phyloP scores from a whole-genome alignment of 305 asterid genomes.

The Striga hermonthica region DNA sequence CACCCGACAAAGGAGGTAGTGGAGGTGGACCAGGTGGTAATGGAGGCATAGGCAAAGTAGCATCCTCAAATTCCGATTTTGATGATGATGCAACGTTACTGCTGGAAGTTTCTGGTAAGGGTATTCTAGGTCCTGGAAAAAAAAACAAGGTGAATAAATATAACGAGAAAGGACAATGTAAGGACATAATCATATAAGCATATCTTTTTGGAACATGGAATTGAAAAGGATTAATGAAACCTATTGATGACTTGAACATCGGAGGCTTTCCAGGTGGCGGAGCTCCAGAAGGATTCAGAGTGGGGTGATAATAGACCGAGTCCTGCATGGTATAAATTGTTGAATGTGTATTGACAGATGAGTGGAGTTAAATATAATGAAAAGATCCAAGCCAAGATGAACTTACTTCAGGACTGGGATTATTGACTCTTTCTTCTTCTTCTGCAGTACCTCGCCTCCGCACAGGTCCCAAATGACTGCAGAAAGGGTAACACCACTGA shows the following conservation, averaged over 20 bases:
- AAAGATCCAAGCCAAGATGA: constrained; percentile 25
- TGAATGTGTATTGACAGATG: constrained; percentile 34
- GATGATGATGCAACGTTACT: constrained; percentile 76
- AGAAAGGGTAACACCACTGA: constrained; percentile 31
- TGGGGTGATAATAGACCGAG: constrained; percentile 98
- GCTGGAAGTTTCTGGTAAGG: constrained; percentile 66
- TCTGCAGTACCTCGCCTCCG: constrained; percentile 72
- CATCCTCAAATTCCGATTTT: constrained; percentile 56
- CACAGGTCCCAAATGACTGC: constrained; percentile 97
- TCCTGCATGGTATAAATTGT: constrained; percentile 58
- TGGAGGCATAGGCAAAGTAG: constrained; percentile 45
- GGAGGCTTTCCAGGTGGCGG: constrained; percentile 99
- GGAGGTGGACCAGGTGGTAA: constrained; percentile 49
- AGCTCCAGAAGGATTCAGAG: constrained; percentile 97
- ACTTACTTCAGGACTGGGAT: constrained; percentile 85
- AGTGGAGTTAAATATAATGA: constrained; percentile 23
- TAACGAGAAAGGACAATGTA: neutral
- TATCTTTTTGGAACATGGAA: constrained; percentile 16
- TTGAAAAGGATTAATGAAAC: constrained; percentile 35
- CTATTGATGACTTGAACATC: constrained; percentile 92
- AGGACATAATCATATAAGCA: constrained; percentile 8
- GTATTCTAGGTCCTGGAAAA: constrained; percentile 82
- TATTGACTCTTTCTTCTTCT: constrained; percentile 85
- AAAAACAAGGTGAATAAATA: constrained; percentile 15
- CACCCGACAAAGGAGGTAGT: constrained; percentile 59